Conservation (phyloP, 106 monocot species). For the Dendrobium nobile region DNA sequence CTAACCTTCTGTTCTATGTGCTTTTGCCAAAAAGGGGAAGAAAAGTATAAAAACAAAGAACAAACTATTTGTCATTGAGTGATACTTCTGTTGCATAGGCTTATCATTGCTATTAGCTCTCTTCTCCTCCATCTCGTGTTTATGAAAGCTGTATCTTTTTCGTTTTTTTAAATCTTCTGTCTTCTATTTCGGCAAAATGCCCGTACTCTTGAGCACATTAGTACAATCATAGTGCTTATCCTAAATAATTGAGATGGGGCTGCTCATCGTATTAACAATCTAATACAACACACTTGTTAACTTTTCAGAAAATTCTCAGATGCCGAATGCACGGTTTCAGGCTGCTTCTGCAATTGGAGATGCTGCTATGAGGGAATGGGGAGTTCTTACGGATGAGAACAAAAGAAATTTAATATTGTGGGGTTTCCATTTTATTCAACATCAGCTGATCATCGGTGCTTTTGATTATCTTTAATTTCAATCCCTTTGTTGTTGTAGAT, state of each 20-base stretch:
- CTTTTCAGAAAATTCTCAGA: constrained; percentile 48
- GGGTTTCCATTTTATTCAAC: constrained; percentile 10
- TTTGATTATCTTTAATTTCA: background rate
- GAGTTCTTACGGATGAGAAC: constrained; percentile 57
- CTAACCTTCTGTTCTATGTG: background rate
- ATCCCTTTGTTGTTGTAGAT: constrained; percentile 34
- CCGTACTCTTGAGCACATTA: background rate
- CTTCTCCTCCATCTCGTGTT: background rate
- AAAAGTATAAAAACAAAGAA: background rate
- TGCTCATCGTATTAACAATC: background rate
- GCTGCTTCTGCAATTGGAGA: constrained; percentile 66
- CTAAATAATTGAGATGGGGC: background rate
- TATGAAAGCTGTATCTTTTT: background rate
- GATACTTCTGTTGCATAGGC: background rate
- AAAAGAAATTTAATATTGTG: constrained; percentile 67
- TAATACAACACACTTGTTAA: background rate
- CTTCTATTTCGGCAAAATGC: background rate
- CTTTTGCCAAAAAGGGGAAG: background rate
- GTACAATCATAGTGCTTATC: background rate
- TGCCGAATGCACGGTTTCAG: constrained; percentile 64
- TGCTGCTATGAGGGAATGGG: constrained; percentile 80
- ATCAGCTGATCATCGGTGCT: background rate
- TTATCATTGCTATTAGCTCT: background rate
- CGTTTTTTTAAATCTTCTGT: background rate
- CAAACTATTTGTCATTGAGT: background rate